Evolutionary conservation across 2,329 filamentous ascomycete genomes (phyloP).

Genomic region (Daldinia eschscholtzii): DNA sequence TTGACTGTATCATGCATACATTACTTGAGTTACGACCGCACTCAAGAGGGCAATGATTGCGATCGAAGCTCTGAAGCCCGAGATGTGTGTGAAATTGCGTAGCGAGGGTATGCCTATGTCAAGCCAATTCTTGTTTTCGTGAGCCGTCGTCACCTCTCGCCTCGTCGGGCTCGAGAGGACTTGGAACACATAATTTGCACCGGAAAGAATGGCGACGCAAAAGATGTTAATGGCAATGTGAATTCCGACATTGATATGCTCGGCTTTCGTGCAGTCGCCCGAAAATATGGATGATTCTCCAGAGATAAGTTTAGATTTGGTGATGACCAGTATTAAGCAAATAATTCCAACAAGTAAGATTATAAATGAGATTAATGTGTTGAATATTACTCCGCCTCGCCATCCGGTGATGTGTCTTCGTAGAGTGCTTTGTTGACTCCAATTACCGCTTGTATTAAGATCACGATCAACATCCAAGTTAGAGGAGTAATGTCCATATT

Average conservation of each 20-base stretch:
- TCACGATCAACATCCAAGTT: conserved; percentile 39
- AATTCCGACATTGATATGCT: conserved; percentile 57
- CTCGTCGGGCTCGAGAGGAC: conserved; percentile 67
- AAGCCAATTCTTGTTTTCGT: conserved; percentile 61
- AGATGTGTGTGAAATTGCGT: conserved; percentile 62
- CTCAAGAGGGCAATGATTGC: conserved; percentile 57
- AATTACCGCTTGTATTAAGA: conserved; percentile 45
- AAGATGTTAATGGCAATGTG: conserved; percentile 61
- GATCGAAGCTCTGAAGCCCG: conserved; percentile 56
- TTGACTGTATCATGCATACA: conserved; percentile 56
- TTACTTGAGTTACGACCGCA: conserved; percentile 62
- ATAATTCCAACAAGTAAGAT: conserved; percentile 55
- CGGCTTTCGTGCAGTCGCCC: conserved; percentile 56
- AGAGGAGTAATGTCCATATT: conserved; percentile 53
- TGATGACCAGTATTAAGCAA: conserved; percentile 56
- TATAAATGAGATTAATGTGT: conserved; percentile 57
- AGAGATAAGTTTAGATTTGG: conserved; percentile 51
- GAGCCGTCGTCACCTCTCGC: conserved; percentile 61
- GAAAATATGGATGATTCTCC: conserved; percentile 56
- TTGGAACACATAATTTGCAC: conserved; percentile 67
- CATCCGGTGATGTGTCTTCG: conserved; percentile 58
- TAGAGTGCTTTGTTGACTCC: conserved; percentile 50
- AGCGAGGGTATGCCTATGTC: conserved; percentile 67
- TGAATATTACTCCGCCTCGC: conserved; percentile 62
- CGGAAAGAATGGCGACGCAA: conserved; percentile 59